Conservation (phyloP, 495 filamentous ascomycete genomes). For the Trichoderma asperelloides region DNA sequence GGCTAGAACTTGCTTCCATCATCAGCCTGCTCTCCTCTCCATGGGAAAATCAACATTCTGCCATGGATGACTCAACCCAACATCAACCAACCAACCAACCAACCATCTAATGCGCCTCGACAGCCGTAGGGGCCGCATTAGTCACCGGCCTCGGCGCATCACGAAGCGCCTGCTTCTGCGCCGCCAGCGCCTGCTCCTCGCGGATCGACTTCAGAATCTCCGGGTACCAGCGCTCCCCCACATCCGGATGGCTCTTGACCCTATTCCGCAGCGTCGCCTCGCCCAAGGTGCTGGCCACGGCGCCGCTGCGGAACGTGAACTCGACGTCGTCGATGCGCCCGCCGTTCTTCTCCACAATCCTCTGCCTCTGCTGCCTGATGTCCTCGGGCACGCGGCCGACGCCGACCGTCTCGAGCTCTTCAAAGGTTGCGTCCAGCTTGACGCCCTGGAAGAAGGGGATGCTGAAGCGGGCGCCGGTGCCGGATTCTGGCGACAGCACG, state of each 20-base stretch:
- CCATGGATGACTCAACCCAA: no score
- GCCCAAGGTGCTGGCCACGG: constrained; percentile 55
- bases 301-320: constrained; percentile 64
- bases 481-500: constrained; percentile 56
- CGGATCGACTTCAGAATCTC: constrained; percentile 48
- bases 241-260: constrained; percentile 85
- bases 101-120: constrained; percentile 28
- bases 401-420: constrained; percentile 48
- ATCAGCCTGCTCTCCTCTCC: no score
- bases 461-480: constrained; percentile 64
- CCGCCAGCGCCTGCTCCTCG: constrained; percentile 34
- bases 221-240: constrained; percentile 79
- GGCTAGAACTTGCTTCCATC: no score
- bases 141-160: constrained; percentile 13
- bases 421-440: constrained; percentile 69
- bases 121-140: constrained; percentile 21
- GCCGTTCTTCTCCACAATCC: constrained; percentile 40
- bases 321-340: constrained; percentile 60
- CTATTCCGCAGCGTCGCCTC: constrained; percentile 80
- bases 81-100: no score
- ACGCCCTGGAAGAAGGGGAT: constrained; percentile 95
- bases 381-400: constrained; percentile 59
- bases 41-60: no score
- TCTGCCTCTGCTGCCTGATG: constrained; percentile 48
- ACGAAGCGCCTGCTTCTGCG: constrained; percentile 17